Conservation (phyloP, 78 protist species). For the Acrasis kona region DNA sequence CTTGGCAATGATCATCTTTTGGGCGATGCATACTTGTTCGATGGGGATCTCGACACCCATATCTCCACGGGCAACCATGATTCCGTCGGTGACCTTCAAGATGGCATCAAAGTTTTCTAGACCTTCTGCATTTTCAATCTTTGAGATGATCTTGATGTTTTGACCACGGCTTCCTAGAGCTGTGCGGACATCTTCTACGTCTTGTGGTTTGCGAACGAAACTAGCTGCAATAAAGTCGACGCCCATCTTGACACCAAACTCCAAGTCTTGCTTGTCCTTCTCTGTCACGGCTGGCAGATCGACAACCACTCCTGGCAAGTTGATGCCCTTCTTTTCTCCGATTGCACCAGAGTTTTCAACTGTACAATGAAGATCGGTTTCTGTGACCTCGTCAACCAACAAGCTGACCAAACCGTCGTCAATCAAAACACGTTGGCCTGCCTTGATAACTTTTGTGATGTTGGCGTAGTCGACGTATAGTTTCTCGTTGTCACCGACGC, state of each 20-base stretch:
- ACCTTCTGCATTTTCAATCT: conserved; percentile 85
- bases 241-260: conserved; percentile 57
- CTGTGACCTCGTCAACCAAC: background rate
- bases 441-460: conserved; percentile 6
- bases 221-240: conserved; percentile 74
- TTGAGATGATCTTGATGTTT: conserved; percentile 60
- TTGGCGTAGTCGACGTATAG: conserved; percentile 12
- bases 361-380: conserved; percentile 11
- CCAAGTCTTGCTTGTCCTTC: conserved; percentile 56
- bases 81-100: conserved; percentile 72
- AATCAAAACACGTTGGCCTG: conserved; percentile 36
- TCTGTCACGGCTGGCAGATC: conserved; percentile 73
- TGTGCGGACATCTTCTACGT: conserved; percentile 44
- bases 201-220: conserved; percentile 65
- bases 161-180: conserved; percentile 5
- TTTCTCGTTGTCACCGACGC: conserved; percentile 33
- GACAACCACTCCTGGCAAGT: conserved; percentile 66
- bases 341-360: conserved; percentile 47
- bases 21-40: conserved; percentile 68
- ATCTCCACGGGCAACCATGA: conserved; percentile 96
- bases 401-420: conserved; percentile 65
- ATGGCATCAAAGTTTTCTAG: conserved; percentile 72
- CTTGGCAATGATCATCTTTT: conserved; percentile 77
- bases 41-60: conserved; percentile 82
- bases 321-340: conserved; percentile 57